Evolutionary conservation across 345 rosid species (phyloP).

Genomic region (Xanthoceras sorbifolium): DNA sequence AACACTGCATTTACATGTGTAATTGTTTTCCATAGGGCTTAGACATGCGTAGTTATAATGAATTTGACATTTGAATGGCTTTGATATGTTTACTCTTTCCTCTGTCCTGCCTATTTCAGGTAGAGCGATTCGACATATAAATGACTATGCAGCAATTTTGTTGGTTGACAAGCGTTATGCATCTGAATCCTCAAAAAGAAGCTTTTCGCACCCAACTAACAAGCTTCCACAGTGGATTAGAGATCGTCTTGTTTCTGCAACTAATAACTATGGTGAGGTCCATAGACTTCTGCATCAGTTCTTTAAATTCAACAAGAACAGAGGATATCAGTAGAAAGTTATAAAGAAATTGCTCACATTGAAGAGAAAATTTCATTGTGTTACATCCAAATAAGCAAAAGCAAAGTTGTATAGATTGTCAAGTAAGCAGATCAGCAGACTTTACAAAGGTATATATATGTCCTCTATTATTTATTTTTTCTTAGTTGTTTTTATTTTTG

Average conservation of each 20-base stretch:
- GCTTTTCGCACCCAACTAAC: constrained; percentile 58
- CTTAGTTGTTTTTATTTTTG: too few relatives aligned
- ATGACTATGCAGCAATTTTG: constrained; percentile 85
- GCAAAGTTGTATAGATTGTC: background rate
- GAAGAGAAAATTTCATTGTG: background rate
- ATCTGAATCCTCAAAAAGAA: constrained; percentile 51
- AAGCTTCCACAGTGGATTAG: constrained; percentile 88
- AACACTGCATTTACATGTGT: constrained; percentile 7
- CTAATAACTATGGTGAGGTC: constrained; percentile 82
- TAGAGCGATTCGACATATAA: constrained; percentile 81
- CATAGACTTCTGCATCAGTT: constrained; percentile 75
- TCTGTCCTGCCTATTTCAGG: constrained; percentile 41
- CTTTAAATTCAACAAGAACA: constrained; percentile 64
- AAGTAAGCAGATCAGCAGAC: background rate
- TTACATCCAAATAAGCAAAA: background rate
- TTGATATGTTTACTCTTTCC: background rate
- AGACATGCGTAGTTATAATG: background rate
- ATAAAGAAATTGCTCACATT: background rate
- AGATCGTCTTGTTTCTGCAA: constrained; percentile 57
- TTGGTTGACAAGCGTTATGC: constrained; percentile 76
- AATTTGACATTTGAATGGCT: background rate
- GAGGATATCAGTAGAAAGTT: constrained; percentile 9
- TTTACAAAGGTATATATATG: background rate
- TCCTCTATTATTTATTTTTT: background rate
- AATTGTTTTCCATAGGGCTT: constrained; percentile 7